These are phyloP conservation scores for Colletotrichum brevisporum DNA, from an alignment of 2,329 filamentous ascomycete genomes.

Conservation along the genomic window DNA sequence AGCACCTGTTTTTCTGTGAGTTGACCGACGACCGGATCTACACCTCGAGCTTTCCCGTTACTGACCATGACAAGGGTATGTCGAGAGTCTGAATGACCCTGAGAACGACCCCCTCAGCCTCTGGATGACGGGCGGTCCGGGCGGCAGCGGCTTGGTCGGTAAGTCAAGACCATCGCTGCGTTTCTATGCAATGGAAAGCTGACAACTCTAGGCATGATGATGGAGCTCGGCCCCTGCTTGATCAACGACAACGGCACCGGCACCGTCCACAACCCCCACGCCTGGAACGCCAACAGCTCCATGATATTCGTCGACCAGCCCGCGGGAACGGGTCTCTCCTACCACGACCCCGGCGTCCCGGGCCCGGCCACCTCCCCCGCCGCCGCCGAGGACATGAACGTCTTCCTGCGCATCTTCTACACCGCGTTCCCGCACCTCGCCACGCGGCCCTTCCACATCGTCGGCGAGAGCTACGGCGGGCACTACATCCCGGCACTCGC, in stretches of 20 bases:
- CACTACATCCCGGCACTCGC: slow-evolving; percentile 62
- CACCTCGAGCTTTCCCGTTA: not conserved
- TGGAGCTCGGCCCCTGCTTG: slow-evolving; percentile 41
- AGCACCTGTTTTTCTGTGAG: slow-evolving; percentile 43
- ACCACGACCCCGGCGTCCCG: slow-evolving; percentile 44
- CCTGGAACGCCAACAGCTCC: slow-evolving; percentile 44
- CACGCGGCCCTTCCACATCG: slow-evolving; percentile 58
- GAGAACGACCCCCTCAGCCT: slow-evolving; percentile 59
- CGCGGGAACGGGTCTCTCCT: slow-evolving; percentile 72
- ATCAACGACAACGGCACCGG: slow-evolving; percentile 34
- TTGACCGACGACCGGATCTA: not conserved
- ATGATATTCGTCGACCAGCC: slow-evolving; percentile 65
- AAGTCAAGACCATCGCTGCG: not conserved
- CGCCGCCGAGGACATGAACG: slow-evolving; percentile 62
- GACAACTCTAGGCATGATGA: slow-evolving; percentile 27
- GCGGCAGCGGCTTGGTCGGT: slow-evolving; percentile 66
- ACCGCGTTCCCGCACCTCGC: slow-evolving; percentile 58
- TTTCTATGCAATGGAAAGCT: not conserved
- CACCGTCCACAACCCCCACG: slow-evolving; percentile 39
- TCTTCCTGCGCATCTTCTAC: slow-evolving; percentile 63
- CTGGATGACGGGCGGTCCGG: slow-evolving; percentile 73
- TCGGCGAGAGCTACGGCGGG: slow-evolving; percentile 64
- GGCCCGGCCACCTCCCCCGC: slow-evolving; percentile 56
- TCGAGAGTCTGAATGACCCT: slow-evolving; percentile 47
- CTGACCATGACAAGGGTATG: slow-evolving; percentile 41